Base-by-base conservation (phyloP, 1,284 basidiomycete species). In the Puccinia hordei region DNA sequence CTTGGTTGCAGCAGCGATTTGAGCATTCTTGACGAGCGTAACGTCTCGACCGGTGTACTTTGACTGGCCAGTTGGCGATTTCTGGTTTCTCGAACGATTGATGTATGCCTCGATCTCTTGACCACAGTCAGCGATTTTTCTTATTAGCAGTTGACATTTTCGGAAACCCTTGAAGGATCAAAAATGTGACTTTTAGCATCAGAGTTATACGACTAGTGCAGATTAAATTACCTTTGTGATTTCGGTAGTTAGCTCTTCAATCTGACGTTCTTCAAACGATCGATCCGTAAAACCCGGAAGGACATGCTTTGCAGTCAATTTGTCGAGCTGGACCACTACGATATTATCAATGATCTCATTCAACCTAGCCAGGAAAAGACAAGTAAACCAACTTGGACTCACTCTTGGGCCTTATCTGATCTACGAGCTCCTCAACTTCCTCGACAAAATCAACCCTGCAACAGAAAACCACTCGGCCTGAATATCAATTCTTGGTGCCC, bases 261-360 rank as follows among this genome's bases (percentile, higher is more conserved):
- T 99, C 85, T 98, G 94, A 82, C 91, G 89, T 87, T 99, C 96
- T 87, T 99, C 95, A 19, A 90, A 90, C 0, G 92, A 89, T 80
- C 96, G 92, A 88, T 99, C 97, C 84, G 93, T 90, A 86, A 99
- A 99, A 1, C 94, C 95, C 81, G 97, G 97, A 2, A 99, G 89
- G 76, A 93, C 91, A 86, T 98, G 95, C 86, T 94, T 97, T 82
- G 95, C 92, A 84, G 99, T 95, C 12, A 99, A 90, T 85, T 92
- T 95, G 86, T 98, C 95, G 65, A 98, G 90, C 9, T 90, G 86
- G 35, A 88, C 85, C 85, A 97, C 92, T 95, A 83, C 22, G 27
- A 55, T 19, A 81, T 81, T 27, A 73, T 80, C 61, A 80, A 57
- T 51, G 82, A 84, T 63, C 27, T 59, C 27, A 24, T 74, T 24